Evolutionary conservation across 1,284 basidiomycete species (phyloP), one percentile per base, ranked within the genome.

Genomic region (Rhodotorula sp.): DNA sequence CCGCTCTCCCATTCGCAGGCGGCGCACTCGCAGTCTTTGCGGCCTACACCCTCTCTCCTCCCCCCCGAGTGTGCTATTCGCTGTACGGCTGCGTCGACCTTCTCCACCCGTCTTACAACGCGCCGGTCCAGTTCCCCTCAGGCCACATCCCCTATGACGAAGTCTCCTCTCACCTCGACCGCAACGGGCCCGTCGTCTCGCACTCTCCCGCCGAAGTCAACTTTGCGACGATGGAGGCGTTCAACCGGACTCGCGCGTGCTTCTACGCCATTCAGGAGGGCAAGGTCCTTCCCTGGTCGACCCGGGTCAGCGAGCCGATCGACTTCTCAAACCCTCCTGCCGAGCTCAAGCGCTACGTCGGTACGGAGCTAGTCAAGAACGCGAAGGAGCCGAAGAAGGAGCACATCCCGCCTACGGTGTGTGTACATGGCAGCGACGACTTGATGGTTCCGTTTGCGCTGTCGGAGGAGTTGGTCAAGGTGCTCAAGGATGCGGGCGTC

Each of bases 201-300:
- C 52, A 58, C 54, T 63, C 67, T 8, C 67, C 71, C 22, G 71
- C 71, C 15, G 30, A 72, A 32, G 71, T 72, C 34, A 59, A 72
- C 30, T 72, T 72, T 54, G 8, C 48, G 7, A 69, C 71, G 4
- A 47, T 72, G 44, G 39, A 51, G 32, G 67, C 71, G 27, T 20
- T 55, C 7, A 59, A 52, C 15, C 47, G 71, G 4, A 72, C 71
- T 0, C 30, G 51, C 4, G 71, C 71, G 7, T 72, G 71, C 34
- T 69, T 72, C 64, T 72, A 52, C 53, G 61, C 67, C 5, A 34
- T 72, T 5, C 71, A 72, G 48, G 71, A 72, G 62, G 71, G 71
- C 13, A 55, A 53, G 29, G 53, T 66, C 32, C 34, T 62, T 15
- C 53, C 62, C 2, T 11, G 60, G 7, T 54, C 64, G 11, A 54